Evolutionary conservation across 1,284 basidiomycete species (phyloP), one percentile per base, ranked within the genome.

Genomic region (Microbotryum violaceum): DNA sequence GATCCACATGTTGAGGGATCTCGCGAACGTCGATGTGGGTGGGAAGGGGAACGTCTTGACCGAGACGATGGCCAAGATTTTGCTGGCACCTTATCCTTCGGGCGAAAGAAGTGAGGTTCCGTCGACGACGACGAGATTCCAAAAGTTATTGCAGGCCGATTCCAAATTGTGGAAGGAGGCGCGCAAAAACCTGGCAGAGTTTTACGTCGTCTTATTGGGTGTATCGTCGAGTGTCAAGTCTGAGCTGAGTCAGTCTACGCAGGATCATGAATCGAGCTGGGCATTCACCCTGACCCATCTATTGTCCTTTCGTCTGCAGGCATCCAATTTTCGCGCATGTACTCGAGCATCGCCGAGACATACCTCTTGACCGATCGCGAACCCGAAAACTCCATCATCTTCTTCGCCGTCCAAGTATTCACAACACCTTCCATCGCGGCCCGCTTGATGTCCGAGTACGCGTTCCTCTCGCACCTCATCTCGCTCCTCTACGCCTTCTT

Each of bases 311-410:
- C 10, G 10, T 52, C 50, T 58, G 23, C 63, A 91, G 91, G 88
- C 8, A 83, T 85, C 3, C 87, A 88, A 64, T 93, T 91, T 73
- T 86, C 89, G 0, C 81, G 82, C 58, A 85, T 91, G 33, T 97
- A 94, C 75, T 86, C 85, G 62, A 82, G 85, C n/a, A 80, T 96
- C 54, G 87, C 92, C 69, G 89, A 94, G 71, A 83, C 89, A 6
- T 96, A 92, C 75, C 83, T 97, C 10, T 83, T 93, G 49, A 84
- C 89, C 25, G 93, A 97, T 71, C 82, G 91, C 27, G 92, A 97
- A 74, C 86, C 88, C 1, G 93, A 97, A 75, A 89, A 89, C 4
- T 89, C 90, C 20, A 89, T 94, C 76, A 89, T 91, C 72, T 91
- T 90, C 70, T 89, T 94, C 69, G 87, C 89, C 33, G 82, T 92